Percentiles rank a stretch among this genome's conserved stretches.
Conservation (phyloP, 75 land plant species). For the Azolla pinnata region DNA sequence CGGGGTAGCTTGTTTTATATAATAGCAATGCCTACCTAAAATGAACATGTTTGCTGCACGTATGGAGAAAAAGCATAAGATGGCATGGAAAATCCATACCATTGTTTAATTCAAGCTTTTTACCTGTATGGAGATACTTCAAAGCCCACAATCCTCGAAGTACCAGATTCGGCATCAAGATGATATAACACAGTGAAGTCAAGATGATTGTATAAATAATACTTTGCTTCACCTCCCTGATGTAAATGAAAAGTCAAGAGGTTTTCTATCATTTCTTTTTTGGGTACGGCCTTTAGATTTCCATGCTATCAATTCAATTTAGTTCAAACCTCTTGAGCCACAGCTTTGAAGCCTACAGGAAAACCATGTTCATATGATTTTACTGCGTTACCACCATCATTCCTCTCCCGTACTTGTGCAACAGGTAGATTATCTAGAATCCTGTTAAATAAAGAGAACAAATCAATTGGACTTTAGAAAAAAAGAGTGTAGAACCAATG, state of each 20-base stretch:
- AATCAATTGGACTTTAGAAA: not conserved
- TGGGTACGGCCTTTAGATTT: too few relatives aligned
- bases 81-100: too few relatives aligned
- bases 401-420: constrained; percentile 35
- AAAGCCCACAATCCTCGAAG: constrained; percentile 35
- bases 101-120: not conserved
- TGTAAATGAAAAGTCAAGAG: too few relatives aligned
- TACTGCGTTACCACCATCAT: not conserved
- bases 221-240: constrained; percentile 27
- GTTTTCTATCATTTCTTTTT: too few relatives aligned
- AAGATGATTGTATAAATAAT: constrained; percentile 29
- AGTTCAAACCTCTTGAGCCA: not conserved
- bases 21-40: too few relatives aligned
- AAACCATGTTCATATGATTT: constrained; percentile 21
- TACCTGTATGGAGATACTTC: constrained; percentile 33
- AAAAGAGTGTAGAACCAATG: not conserved
- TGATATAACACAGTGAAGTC: constrained; percentile 20
- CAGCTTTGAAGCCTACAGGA: constrained; percentile 23
- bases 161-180: constrained; percentile 7
- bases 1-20: too few relatives aligned
- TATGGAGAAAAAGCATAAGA: too few relatives aligned
- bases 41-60: too few relatives aligned
- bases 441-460: constrained; percentile 41
- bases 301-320: too few relatives aligned
- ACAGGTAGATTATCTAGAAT: constrained; percentile 75